A percentile compares a stretch with the other conserved stretches of the same genome.
Conservation (phyloP, 2,329 filamentous ascomycete species). For the Rhexocercosporidium sp. region DNA sequence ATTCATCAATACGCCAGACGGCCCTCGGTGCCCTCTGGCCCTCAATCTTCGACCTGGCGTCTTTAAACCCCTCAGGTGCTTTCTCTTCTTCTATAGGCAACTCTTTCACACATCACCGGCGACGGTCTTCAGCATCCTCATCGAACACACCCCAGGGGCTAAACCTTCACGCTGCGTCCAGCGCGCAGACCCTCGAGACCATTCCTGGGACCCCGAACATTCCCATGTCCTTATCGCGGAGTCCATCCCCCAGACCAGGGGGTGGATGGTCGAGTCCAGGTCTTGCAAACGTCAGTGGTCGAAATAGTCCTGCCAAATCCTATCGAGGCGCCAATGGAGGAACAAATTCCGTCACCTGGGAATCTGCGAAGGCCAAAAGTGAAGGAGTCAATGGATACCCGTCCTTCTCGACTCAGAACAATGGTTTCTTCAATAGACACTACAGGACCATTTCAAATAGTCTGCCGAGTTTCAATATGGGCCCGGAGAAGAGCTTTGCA, state of each 20-base stretch:
- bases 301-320: conserved; percentile 64
- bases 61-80: conserved; percentile 49
- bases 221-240: conserved; percentile 84
- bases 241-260: conserved; percentile 81
- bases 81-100: conserved; percentile 55
- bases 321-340: conserved; percentile 59
- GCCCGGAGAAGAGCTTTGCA: conserved; percentile 55
- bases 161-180: conserved; percentile 31
- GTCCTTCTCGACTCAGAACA: conserved; percentile 79
- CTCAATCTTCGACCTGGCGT: conserved; percentile 54
- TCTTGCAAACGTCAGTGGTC: conserved; percentile 64
- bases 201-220: conserved; percentile 56
- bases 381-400: conserved; percentile 76
- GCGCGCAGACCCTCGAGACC: conserved; percentile 35
- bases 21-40: conserved; percentile 39
- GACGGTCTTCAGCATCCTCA: conserved; percentile 46
- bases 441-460: conserved; percentile 81
- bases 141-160: conserved; percentile 33
- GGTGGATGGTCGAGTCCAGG: conserved; percentile 90
- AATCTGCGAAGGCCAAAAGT: conserved; percentile 78
- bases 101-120: conserved; percentile 43
- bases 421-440: conserved; percentile 86
- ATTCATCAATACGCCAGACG: conserved; percentile 32
- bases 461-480: conserved; percentile 72
- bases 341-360: conserved; percentile 73